Percentiles rank a stretch among this genome's conserved stretches.
Evolutionary conservation across 768 basidiomycete genomes (phyloP).

Genomic region (Psilocybe azurescens): DNA sequence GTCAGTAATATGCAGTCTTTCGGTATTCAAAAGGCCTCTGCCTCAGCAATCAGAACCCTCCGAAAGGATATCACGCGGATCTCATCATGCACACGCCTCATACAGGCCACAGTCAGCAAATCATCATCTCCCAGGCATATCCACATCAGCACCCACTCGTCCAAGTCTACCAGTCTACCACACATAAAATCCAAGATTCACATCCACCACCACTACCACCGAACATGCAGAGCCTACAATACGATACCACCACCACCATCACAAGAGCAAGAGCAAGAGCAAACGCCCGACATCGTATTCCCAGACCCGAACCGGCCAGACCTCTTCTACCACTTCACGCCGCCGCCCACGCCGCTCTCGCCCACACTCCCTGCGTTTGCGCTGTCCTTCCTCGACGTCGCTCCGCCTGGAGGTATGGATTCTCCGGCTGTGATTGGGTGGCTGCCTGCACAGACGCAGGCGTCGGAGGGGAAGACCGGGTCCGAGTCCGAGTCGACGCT

Average conservation of each 20-base stretch:
- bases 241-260: background rate
- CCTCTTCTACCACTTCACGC: constrained; percentile 71
- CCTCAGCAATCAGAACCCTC: background rate
- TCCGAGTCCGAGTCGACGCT: constrained; percentile 39
- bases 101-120: background rate
- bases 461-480: constrained; percentile 20
- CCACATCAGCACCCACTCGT: background rate
- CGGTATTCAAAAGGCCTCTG: background rate
- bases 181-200: background rate
- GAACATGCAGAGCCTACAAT: background rate
- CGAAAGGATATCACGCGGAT: background rate
- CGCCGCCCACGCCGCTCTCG: constrained; percentile 56
- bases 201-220: background rate
- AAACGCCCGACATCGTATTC: constrained; percentile 33
- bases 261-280: background rate
- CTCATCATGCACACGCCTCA: background rate
- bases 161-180: background rate
- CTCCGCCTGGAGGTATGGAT: constrained; percentile 47
- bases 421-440: constrained; percentile 70
- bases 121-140: background rate
- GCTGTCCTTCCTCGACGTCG: constrained; percentile 59
- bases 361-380: constrained; percentile 57
- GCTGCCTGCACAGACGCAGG: constrained; percentile 56
- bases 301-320: constrained; percentile 67
- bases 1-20: background rate